Base-by-base conservation (phyloP, 495 filamentous ascomycete species). In the Penicillium dipodomyicola region DNA sequence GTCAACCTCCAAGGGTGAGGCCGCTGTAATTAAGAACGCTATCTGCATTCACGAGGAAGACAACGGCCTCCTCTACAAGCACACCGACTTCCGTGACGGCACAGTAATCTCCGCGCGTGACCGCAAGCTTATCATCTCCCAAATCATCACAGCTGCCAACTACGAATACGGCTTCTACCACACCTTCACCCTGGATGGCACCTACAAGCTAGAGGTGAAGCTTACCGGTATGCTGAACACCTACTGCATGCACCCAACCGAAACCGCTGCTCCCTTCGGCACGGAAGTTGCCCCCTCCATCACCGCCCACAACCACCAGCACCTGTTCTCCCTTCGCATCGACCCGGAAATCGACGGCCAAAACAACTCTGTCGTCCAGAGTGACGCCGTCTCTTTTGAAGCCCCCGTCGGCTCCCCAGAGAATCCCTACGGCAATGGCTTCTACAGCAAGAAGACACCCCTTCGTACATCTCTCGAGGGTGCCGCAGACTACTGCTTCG, bases 11-110 rank as follows among this genome's bases (percentile, higher is more conserved):
- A 77, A 81, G 15, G 89, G 89, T 19, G 77, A 82, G 25, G 79
- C 85, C 0, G 71, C 81, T 0, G 62, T 79, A 4, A 82, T 85
- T 73, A 82, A 84, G 32, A 92, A 92, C 58, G 87, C 89, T 10
- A 79, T 93, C 22, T 92, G 89, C 69, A 79, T 92, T 29, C 89
- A 93, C 64, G 87, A 90, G 61, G 85, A 88, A 58, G 86, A 89
- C 60, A 78, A 77, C 44, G 88, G 88, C 22, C 87, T 92, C 39
- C 81, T 83, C 4, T 92, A 86, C 82, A 93, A 93, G 63, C 89
- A 93, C 71, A 91, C 86, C 23, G 91, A 93, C 67, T 90, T 85
- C 76, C 83, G 89, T 2, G 90, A 89, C 14, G 77, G 78, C 41
- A 81, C 85, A 0, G 84, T 82, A 2, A 83, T 86, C 25, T 82